phyloP scores from a whole-genome alignment of 148 eudicot genomes.

The Rhododendron mucronatum region DNA sequence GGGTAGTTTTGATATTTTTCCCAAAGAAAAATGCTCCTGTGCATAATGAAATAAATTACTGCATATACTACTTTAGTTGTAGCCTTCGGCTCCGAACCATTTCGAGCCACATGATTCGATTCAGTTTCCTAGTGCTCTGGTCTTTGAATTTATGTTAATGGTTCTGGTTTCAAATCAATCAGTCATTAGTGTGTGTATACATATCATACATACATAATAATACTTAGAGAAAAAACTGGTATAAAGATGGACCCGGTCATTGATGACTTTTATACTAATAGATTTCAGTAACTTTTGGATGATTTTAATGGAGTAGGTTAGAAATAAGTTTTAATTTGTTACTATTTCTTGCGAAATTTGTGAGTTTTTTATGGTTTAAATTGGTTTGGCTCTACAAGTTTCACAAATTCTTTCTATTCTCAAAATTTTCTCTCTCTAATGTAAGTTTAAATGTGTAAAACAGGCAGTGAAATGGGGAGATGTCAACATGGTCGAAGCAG shows the following conservation, averaged over 20 bases:
- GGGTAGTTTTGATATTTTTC: too few relatives aligned
- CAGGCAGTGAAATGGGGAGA: constrained; percentile 51
- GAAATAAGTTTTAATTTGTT: too few relatives aligned
- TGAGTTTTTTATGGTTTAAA: background rate
- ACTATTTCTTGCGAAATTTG: too few relatives aligned
- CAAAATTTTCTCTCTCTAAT: too few relatives aligned
- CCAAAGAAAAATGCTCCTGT: too few relatives aligned
- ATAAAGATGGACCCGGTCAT: background rate
- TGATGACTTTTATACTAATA: background rate
- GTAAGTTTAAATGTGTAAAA: background rate
- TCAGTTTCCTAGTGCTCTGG: too few relatives aligned
- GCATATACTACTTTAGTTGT: too few relatives aligned
- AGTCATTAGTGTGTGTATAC: too few relatives aligned
- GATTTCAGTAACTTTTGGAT: background rate
- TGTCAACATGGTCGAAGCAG: constrained; percentile 50
- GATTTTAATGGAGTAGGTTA: background rate
- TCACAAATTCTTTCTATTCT: background rate
- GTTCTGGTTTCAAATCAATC: background rate
- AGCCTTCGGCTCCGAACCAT: too few relatives aligned
- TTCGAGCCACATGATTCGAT: too few relatives aligned
- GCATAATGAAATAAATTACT: too few relatives aligned
- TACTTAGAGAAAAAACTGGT: background rate
- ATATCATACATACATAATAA: too few relatives aligned
- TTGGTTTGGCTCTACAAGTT: background rate
- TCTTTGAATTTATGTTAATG: background rate